Evolutionary conservation across 768 basidiomycete species (phyloP).

Genomic region (Boletus vermiculosoides): DNA sequence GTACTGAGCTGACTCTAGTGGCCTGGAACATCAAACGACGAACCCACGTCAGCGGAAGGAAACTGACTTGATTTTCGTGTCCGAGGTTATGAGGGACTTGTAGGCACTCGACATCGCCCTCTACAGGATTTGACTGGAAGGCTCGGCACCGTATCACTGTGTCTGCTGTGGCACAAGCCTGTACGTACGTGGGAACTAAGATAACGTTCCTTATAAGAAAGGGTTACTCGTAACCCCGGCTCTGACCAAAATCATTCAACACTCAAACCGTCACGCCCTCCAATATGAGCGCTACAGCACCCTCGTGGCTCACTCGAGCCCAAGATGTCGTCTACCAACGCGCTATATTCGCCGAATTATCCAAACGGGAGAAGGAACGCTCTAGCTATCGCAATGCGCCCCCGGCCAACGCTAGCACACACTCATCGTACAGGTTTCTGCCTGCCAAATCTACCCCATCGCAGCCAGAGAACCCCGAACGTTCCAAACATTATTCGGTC

Average conservation of each 20-base stretch:
- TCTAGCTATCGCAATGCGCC: conserved; percentile 26
- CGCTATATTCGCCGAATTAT: conserved; percentile 35
- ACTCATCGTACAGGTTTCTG: conserved; percentile 3
- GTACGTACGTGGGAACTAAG: conserved; percentile 17
- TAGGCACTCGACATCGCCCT: conserved; percentile 22
- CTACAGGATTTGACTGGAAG: background rate
- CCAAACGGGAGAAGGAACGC: conserved; percentile 39
- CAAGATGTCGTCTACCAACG: conserved; percentile 16
- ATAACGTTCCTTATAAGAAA: no score
- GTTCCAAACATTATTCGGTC: conserved; percentile 53
- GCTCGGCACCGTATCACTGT: no score
- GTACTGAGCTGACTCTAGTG: conserved; percentile 72
- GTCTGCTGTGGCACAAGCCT: background rate
- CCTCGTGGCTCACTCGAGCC: conserved; percentile 19
- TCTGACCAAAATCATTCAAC: background rate
- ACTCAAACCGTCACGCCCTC: conserved; percentile 10
- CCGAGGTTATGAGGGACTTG: conserved; percentile 22
- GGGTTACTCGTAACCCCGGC: no score
- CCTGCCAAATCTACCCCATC: conserved; percentile 6
- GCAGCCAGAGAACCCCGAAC: conserved; percentile 19
- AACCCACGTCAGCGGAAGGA: conserved; percentile 31
- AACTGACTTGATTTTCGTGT: conserved; percentile 37
- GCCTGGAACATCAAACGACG: conserved; percentile 6
- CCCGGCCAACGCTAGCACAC: conserved; percentile 12
- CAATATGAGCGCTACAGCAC: background rate